Evolutionary conservation across 2,329 filamentous ascomycete species (phyloP), one percentile per base, ranked within the genome.

Genomic region (Taxawa tesnikishii): DNA sequence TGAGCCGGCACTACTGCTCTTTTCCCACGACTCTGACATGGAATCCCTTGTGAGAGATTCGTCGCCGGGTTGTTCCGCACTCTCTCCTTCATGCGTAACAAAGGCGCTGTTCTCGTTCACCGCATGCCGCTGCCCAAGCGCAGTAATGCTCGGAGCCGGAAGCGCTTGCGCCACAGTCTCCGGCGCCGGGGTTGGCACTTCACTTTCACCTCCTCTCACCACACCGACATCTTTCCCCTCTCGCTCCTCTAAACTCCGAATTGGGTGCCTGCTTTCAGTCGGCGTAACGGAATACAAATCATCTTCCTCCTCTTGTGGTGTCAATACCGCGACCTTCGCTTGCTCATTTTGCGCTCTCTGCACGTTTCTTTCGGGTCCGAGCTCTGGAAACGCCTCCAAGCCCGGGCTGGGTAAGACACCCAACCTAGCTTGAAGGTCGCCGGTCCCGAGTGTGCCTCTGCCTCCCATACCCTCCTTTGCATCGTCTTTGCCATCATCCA

Each of bases 381-480:
- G 8, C 15, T 17, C 15, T 9, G 16, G 28, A 17, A 36, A 36
- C 5, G 27, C 31, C 23, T 36, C 33, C 10, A 30, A 15, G 3
- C 28, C 33, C n/a, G 38, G 38, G 28, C 38, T 41, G 6, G 38
- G 38, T 10, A 41, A 26, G 6, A 41, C 17, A 18, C 38, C 38
- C 10, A 41, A 25, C 24, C 19, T 23, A n/a, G 19, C 19, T 23
- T n/a, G 19, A n/a, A 2, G 19, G n/a, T 23, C n/a, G 19, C 19
- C 19, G 7, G n/a, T 23, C 19, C 19, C 19, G 19, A 23, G n/a
- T n/a, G 7, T n/a, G 7, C 19, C 19, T 23, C 19, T 23, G 8
- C 8, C 19, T 23, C 19, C 8, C 19, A 8, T n/a, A n/a, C 19
- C 19, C 19, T n/a, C n/a, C 19, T n/a, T 2, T 3, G 8, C 19